Evolutionary conservation across 176 grass and related monocot species (phyloP), one percentile per base, ranked within the genome.

Genomic region (Rhynchospora breviuscula): DNA sequence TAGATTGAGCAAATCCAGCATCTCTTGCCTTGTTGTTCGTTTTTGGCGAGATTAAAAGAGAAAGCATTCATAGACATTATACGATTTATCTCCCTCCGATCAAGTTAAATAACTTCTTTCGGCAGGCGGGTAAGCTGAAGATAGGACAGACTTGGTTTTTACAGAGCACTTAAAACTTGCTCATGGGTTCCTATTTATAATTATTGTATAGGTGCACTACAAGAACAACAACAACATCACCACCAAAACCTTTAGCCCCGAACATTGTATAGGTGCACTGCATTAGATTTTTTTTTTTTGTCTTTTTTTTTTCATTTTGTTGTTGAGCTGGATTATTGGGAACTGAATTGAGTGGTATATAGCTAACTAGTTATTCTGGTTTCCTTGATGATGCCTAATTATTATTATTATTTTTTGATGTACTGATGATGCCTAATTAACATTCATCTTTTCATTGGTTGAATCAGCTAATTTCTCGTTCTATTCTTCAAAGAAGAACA

Each of bases 1-100:
- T 85, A 85, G 84, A 79, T 78, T 85, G 71, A 85, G 72, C 73
- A 85, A 85, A 66, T 47, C 59, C 19, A 54, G 35, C 72, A 85
- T 85, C 60, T 85, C 84, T 58, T 64, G 71, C 64, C 73, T 85
- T 0, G 23, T 85, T 48, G 57, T 85, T 43, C 84, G 84, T 4
- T 79, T 85, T 79, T 52, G 63, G 19, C 26, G 23, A 85, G 47
- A 31, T 76, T 54, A 54, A 13, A 54, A 76, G 22, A 76, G 48
- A 76, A 54, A 76, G 14, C 6, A 0, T 53, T 26, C 47, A 53
- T 53, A 26, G 5, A 13, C 2, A 53, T 25, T 48, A 7, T 69
- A 13, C 5, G 13, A 35, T 67, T 40, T 7, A 67, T 67, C 13
- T 67, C 57, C 57, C 17, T 73, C 49, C 49, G n/a, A 14, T 22